Evolutionary conservation across 441 rosid genomes (phyloP).

Genomic region (Croton laevigatus): DNA sequence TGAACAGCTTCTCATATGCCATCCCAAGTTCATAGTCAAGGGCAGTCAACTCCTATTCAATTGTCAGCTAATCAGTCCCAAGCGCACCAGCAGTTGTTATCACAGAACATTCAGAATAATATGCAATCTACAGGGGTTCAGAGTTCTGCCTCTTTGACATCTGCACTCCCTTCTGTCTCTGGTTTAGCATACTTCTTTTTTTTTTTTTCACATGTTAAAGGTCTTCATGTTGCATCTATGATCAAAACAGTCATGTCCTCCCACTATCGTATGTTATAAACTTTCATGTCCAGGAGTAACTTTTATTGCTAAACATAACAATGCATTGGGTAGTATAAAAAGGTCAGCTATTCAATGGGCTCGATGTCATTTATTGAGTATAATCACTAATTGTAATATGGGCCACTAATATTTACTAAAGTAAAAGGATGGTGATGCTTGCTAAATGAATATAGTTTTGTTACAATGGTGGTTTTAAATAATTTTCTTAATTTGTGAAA

Average conservation of each 20-base stretch:
- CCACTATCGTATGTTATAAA: neutral
- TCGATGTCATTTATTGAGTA: neutral
- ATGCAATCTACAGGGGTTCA: constrained; percentile 53
- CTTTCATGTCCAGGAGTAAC: neutral
- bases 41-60: constrained; percentile 51
- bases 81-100: constrained; percentile 52
- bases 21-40: constrained; percentile 57
- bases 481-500: neutral
- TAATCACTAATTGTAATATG: neutral
- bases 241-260: neutral
- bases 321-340: neutral
- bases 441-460: neutral
- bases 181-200: constrained; percentile 37
- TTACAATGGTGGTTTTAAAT: neutral
- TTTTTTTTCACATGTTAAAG: neutral
- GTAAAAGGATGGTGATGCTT: neutral
- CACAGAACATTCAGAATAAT: constrained; percentile 70
- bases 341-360: neutral
- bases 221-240: neutral
- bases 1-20: constrained; percentile 46
- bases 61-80: constrained; percentile 62
- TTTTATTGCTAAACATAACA: neutral
- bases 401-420: neutral
- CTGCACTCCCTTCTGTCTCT: constrained; percentile 62
- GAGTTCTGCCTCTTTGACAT: constrained; percentile 56